A percentile compares a stretch with the other conserved stretches of the same genome.
These are phyloP conservation scores for Maudiozyma pseudohumilis DNA, from an alignment of 805 yeast genomes.

Conservation along the genomic window DNA sequence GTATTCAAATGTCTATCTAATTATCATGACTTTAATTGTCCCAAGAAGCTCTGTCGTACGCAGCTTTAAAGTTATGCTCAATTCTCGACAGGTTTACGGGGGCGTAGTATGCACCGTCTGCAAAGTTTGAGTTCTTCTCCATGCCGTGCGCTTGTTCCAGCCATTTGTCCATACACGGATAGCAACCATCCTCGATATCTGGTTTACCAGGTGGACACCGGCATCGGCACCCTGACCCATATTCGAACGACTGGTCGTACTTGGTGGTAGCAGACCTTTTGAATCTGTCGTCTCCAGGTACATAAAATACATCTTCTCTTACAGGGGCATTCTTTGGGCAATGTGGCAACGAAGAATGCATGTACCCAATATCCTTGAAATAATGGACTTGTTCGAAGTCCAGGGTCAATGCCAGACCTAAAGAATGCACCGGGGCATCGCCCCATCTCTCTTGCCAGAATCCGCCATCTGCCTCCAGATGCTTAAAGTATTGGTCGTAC, in stretches of 20 bases:
- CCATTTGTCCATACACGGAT: conserved; percentile 48
- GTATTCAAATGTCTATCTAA: neutral
- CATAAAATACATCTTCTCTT: conserved; percentile 29
- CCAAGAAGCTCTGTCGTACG: neutral
- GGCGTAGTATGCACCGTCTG: conserved; percentile 8
- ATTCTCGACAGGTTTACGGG: conserved; percentile 2
- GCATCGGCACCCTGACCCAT: conserved; percentile 80
- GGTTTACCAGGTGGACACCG: conserved; percentile 47
- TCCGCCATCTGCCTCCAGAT: conserved; percentile 66
- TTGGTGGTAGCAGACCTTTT: conserved; percentile 16
- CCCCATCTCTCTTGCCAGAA: conserved; percentile 94
- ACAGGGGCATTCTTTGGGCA: conserved; percentile 55
- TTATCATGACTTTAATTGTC: neutral
- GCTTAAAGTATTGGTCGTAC: conserved; percentile 60
- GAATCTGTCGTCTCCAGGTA: conserved; percentile 20
- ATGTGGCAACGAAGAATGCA: conserved; percentile 70
- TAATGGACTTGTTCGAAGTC: conserved; percentile 69
- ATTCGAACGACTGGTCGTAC: conserved; percentile 29
- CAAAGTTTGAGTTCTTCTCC: conserved; percentile 5
- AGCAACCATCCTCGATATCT: conserved; percentile 48
- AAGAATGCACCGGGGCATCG: conserved; percentile 88
- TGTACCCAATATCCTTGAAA: conserved; percentile 86
- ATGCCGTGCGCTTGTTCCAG: conserved; percentile 23
- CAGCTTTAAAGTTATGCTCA: conserved; percentile 1
- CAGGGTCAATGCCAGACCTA: conserved; percentile 73